Evolutionary conservation across 345 rosid species (phyloP), one percentile per base, ranked within the genome.

Genomic region (Limnanthes douglasii): DNA sequence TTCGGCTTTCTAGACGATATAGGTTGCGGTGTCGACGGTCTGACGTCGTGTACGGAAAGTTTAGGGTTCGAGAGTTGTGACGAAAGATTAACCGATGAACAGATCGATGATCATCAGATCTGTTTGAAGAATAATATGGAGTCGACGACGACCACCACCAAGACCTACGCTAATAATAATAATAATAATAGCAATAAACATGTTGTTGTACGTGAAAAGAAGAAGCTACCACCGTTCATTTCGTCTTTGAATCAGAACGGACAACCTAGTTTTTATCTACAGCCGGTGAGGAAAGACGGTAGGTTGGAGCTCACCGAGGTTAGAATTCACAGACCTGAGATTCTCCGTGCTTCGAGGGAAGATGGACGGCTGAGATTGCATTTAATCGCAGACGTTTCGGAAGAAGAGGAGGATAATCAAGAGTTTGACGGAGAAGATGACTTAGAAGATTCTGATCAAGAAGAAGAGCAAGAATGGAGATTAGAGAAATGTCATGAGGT

Each of bases 1-100:
- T n/a, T n/a, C n/a, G n/a, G n/a, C n/a, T 73, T 61, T 28, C 68
- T 51, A 0, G 60, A 54, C 2, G 68, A 57, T 43, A 31, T 58
- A 5, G 56, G 68, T 1, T 70, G 65, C 48, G 12, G 55, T 15
- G 41, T 59, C 37, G 56, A 66, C 33, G 81, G 86, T 18, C 37
- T 78, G 45, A 66, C 48, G 76, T 73, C 78, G 6, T 84, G 93
- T 36, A 85, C 93, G 1, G 96, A 85, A 72, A 71, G 82, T 46
- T 54, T 85, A 9, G 96, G 96, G 42, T 79, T 73, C 27, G 96
- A 85, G 74, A 85, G 96, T 47, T 79, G 56, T 5, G 74, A 70
- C 21, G 79, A 70, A 45, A 66, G 62, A 8, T 54, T 46, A 43
- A 55, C 44, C 12, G 75, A 73, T 10, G 68, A 56, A n/a, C 53